Evolutionary conservation across 495 filamentous ascomycete genomes (phyloP), one percentile per base, ranked within the genome.

Genomic region (Penicillium atrosanguineum): DNA sequence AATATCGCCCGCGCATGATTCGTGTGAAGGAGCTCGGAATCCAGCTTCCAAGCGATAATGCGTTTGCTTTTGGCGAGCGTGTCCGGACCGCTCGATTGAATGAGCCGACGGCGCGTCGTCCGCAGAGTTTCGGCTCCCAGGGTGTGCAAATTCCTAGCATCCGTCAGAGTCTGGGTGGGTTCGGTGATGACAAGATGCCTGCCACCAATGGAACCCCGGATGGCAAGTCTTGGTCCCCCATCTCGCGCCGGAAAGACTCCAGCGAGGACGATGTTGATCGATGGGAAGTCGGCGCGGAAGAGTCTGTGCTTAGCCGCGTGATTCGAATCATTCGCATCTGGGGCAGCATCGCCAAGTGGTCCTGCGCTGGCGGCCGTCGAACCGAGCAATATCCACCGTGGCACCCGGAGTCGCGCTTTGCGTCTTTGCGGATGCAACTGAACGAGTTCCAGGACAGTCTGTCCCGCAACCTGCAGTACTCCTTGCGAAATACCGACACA

Each of bases 251-350:
- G 55, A 85, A 58, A 75, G 83, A 46, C 86, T 93, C 68, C 37
- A 84, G 80, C 3, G 80, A 87, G 50, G 83, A 90, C n/a, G 87
- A 78, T 0, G 73, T 80, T 39, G 81, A 77, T 31, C 78, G 82
- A 28, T 80, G 79, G 76, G 79, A 84, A 49, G 63, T 79, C 47
- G 79, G 81, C 15, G 72, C 75, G 6, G 81, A 87, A 53, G 87
- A 90, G 65, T 85, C 87, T 21, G 80, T 91, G 11, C 68, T 91
- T 15, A 85, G 87, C 48, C 83, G 86, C 37, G 89, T 90, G 56
- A 84, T 95, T 57, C 86, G 87, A 31, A 77, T 90, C 34, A 81
- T 90, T 23, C 86, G 91, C 45, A 75, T 94, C 20, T 95, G 88
- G 82, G 88, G 90, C 5, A 81, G 83, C 55, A 84, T 91, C 40